These are phyloP conservation scores for Trichoderma sp. DNA, from an alignment of 2,329 filamentous ascomycete genomes.

Conservation along the genomic window DNA sequence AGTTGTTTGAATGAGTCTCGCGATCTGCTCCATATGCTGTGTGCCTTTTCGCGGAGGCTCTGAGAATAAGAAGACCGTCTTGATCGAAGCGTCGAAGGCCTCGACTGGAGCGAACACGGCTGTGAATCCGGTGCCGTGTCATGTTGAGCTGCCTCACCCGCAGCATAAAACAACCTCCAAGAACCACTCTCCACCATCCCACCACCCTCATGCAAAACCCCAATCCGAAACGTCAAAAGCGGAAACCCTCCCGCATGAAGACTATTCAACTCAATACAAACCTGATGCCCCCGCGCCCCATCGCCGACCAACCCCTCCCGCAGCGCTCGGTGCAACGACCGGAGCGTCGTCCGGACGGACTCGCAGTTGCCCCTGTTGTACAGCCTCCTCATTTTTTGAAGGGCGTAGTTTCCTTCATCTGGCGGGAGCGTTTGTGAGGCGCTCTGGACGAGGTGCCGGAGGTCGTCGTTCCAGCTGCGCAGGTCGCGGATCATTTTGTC, in stretches of 20 bases:
- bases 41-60: neutral
- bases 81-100: slow-evolving; percentile 6
- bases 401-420: neutral
- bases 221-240: slow-evolving; percentile 5
- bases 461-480: slow-evolving; percentile 24
- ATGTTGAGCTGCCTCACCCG: neutral
- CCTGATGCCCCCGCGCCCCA: neutral
- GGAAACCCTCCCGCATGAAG: slow-evolving; percentile 17
- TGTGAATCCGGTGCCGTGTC: neutral
- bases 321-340: slow-evolving; percentile 8
- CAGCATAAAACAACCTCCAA: slow-evolving; percentile 20
- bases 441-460: slow-evolving; percentile 14
- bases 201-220: neutral
- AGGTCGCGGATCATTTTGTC: slow-evolving; percentile 22
- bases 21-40: slow-evolving; percentile 18
- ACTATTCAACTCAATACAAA: slow-evolving; percentile 13
- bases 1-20: slow-evolving; percentile 15
- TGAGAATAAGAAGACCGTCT: slow-evolving; percentile 13
- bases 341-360: slow-evolving; percentile 4
- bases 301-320: neutral
- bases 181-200: neutral
- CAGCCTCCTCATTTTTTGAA: neutral
- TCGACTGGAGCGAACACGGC: neutral
- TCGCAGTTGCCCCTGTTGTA: slow-evolving; percentile 18
- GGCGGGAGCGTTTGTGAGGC: neutral